Evolutionary conservation across 306 rosid species (phyloP).

Genomic region (Pyrus pyrifolia): DNA sequence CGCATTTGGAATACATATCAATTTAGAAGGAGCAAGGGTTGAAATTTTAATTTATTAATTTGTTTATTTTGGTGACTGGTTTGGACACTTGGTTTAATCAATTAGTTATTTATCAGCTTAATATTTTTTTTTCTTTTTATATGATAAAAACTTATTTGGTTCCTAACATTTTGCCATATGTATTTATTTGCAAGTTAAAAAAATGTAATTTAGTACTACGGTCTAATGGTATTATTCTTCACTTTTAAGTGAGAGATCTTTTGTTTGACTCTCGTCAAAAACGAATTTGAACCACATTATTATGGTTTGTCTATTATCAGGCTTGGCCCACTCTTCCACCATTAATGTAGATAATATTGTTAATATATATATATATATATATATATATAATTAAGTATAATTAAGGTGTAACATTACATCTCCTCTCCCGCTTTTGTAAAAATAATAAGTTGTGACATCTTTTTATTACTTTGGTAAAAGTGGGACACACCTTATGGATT

Average conservation of each 20-base stretch:
- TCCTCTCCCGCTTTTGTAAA: background rate
- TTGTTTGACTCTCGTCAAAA: too few species aligned
- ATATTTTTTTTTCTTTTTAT: background rate
- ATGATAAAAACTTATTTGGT: constrained; percentile 1
- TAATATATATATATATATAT: too few species aligned
- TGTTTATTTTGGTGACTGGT: constrained; percentile 1
- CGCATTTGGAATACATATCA: constrained; percentile 9
- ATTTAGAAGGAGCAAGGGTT: constrained; percentile 15
- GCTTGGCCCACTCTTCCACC: too few species aligned
- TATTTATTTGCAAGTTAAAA: background rate
- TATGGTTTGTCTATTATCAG: too few species aligned
- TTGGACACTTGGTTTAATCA: background rate
- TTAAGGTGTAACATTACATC: constrained; percentile 20
- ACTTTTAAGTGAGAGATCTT: accelerated
- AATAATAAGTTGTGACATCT: constrained; percentile 30
- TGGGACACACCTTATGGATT: constrained; percentile 8
- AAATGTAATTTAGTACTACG: too few species aligned
- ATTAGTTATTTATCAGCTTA: background rate
- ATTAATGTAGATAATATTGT: too few species aligned
- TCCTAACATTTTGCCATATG: constrained; percentile 10
- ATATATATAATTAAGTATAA: too few species aligned
- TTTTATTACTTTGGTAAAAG: constrained; percentile 24
- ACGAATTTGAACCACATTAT: too few species aligned
- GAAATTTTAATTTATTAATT: constrained; percentile 12
- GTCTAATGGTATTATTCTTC: accelerated